A percentile compares a stretch with the other conserved stretches of the same genome.
Evolutionary conservation across 2,329 filamentous ascomycete genomes (phyloP).

Genomic region (Colletotrichum simmondsii): DNA sequence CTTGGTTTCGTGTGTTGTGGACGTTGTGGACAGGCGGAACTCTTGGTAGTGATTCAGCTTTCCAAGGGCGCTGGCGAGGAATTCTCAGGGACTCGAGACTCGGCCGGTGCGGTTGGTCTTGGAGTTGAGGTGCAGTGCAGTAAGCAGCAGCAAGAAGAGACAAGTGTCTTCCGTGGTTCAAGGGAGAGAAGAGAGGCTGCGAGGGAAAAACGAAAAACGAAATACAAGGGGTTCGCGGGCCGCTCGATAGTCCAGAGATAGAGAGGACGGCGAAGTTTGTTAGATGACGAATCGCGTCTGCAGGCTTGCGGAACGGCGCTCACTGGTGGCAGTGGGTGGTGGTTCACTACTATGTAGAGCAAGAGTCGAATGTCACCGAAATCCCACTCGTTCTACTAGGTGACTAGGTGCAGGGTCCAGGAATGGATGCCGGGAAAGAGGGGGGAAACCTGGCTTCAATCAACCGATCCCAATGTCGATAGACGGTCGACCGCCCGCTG

Average conservation of each 20-base stretch:
- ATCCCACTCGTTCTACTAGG: not conserved
- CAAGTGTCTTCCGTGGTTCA: not conserved
- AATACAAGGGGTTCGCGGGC: constrained; percentile 11
- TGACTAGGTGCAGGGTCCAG: not conserved
- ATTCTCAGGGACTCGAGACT: constrained; percentile 3
- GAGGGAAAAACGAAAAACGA: not conserved
- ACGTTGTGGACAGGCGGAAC: constrained; percentile 1
- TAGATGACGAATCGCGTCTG: constrained; percentile 9
- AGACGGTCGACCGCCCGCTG: not conserved
- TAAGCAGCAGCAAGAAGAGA: constrained; percentile 1
- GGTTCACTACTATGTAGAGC: not conserved
- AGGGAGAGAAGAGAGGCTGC: constrained; percentile 7
- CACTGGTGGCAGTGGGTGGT: not conserved
- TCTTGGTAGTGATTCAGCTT: not conserved
- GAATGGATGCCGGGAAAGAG: not conserved
- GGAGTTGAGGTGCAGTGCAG: not conserved
- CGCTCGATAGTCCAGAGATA: not conserved
- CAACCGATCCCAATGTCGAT: constrained; percentile 11
- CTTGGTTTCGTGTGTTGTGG: constrained; percentile 9
- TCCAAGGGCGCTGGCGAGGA: constrained; percentile 7
- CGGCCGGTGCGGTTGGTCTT: not conserved
- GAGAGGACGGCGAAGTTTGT: constrained; percentile 1
- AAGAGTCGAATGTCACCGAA: constrained; percentile 8
- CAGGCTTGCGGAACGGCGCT: not conserved
- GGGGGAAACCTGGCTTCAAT: not conserved